Percentiles rank a stretch among this genome's conserved stretches.
Evolutionary conservation across 441 rosid species (phyloP).

Genomic region (Sinapis alba): DNA sequence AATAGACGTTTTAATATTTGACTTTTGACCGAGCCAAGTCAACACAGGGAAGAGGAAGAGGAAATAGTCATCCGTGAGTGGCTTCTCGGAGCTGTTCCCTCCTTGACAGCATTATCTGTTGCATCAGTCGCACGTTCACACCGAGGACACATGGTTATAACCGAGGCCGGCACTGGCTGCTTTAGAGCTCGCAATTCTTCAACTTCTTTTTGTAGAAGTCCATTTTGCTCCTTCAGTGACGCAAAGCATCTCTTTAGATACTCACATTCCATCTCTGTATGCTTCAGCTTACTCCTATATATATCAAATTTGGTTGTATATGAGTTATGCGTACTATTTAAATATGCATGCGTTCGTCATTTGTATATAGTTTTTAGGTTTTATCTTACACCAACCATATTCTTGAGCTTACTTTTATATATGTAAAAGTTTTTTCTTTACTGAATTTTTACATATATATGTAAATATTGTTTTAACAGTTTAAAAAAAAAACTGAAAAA

Average conservation of each 20-base stretch:
- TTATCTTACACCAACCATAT: neutral
- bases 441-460: neutral
- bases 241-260: slow-evolving; percentile 79
- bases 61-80: slow-evolving; percentile 31
- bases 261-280: slow-evolving; percentile 85
- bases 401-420: neutral
- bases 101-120: slow-evolving; percentile 33
- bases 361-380: slow-evolving; percentile 5
- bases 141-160: slow-evolving; percentile 80
- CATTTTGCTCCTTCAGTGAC: slow-evolving; percentile 75
- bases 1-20: slow-evolving; percentile 32
- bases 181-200: slow-evolving; percentile 75
- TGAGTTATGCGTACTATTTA: slow-evolving; percentile 9
- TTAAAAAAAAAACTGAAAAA: neutral
- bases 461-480: neutral
- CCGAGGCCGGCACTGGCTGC: slow-evolving; percentile 54
- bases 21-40: slow-evolving; percentile 38
- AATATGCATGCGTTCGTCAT: neutral
- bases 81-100: slow-evolving; percentile 25
- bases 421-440: neutral
- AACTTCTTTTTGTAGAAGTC: slow-evolving; percentile 71
- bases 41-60: slow-evolving; percentile 36
- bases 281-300: slow-evolving; percentile 92
- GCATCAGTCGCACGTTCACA: slow-evolving; percentile 72
- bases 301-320: slow-evolving; percentile 3